These are phyloP conservation scores for Brassica juncea DNA, from an alignment of 345 rosid species.

Conservation along the genomic window DNA sequence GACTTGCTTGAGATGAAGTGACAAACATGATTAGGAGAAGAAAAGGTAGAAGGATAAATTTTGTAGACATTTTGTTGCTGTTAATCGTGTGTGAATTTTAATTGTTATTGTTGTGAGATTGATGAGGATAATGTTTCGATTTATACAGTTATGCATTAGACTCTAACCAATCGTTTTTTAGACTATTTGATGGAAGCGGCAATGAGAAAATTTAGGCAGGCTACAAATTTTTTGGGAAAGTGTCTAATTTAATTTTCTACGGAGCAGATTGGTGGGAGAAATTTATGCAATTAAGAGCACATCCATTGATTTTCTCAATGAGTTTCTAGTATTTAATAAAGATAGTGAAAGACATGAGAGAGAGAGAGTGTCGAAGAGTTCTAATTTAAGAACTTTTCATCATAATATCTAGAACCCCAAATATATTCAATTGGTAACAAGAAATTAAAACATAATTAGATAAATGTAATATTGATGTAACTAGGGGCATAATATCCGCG, in stretches of 20 bases:
- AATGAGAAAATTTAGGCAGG: background rate
- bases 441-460: no score
- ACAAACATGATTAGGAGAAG: constrained; percentile 19
- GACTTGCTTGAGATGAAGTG: constrained; percentile 30
- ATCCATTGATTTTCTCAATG: background rate
- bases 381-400: background rate
- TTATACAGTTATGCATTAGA: background rate
- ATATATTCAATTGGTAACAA: background rate
- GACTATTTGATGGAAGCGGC: constrained; percentile 2
- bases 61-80: constrained; percentile 24
- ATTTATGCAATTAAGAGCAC: background rate
- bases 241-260: background rate
- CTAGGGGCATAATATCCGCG: no score
- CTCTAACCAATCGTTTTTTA: background rate
- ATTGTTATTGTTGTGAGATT: constrained; percentile 23
- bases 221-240: background rate
- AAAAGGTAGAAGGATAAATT: background rate
- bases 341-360: background rate
- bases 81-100: background rate
- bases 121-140: background rate
- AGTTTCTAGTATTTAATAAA: background rate
- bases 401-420: background rate
- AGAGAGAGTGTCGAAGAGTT: background rate
- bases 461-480: background rate
- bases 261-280: background rate